A percentile compares a stretch with the other conserved stretches of the same genome.
Evolutionary conservation across 2,329 filamentous ascomycete genomes (phyloP).

Genomic region (Phyllosticta citrichinensis): DNA sequence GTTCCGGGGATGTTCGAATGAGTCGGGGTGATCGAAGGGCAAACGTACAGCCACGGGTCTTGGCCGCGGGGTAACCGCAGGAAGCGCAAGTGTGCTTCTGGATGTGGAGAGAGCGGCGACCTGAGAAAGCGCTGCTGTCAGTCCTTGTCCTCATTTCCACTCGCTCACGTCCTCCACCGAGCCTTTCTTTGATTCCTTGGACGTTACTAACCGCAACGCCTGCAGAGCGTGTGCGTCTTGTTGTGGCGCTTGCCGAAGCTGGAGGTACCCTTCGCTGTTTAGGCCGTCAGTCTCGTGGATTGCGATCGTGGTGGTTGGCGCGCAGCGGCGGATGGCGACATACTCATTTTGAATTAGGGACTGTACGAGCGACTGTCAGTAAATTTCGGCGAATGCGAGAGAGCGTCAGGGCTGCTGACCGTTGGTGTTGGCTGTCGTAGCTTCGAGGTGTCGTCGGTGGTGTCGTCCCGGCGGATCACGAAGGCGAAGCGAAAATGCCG

Average conservation of each 20-base stretch:
- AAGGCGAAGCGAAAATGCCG: neutral
- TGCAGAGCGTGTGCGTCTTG: conserved; percentile 97
- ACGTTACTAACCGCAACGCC: conserved; percentile 80
- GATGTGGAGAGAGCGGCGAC: conserved; percentile 95
- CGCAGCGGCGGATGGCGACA: conserved; percentile 21
- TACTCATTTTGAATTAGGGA: conserved; percentile 51
- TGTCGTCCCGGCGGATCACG: conserved; percentile 10
- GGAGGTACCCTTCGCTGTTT: conserved; percentile 60
- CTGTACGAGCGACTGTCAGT: conserved; percentile 14
- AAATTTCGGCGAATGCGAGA: neutral
- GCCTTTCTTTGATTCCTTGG: conserved; percentile 10
- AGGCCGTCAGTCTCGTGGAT: conserved; percentile 33
- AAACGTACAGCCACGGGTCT: conserved; percentile 97
- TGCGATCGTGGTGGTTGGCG: conserved; percentile 15
- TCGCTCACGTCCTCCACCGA: conserved; percentile 1
- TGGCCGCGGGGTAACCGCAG: conserved; percentile 96
- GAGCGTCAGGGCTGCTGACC: neutral
- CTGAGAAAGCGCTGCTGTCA: conserved; percentile 38
- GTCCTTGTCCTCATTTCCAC: conserved; percentile 20
- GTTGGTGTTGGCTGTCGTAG: conserved; percentile 10
- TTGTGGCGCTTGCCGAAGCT: conserved; percentile 79
- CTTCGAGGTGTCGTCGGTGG: conserved; percentile 12
- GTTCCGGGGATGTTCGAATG: neutral
- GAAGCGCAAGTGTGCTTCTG: conserved; percentile 97
- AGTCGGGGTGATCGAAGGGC: conserved; percentile 1